Base-by-base conservation (phyloP, 441 rosid genomes). In the Jatropha multifida region DNA sequence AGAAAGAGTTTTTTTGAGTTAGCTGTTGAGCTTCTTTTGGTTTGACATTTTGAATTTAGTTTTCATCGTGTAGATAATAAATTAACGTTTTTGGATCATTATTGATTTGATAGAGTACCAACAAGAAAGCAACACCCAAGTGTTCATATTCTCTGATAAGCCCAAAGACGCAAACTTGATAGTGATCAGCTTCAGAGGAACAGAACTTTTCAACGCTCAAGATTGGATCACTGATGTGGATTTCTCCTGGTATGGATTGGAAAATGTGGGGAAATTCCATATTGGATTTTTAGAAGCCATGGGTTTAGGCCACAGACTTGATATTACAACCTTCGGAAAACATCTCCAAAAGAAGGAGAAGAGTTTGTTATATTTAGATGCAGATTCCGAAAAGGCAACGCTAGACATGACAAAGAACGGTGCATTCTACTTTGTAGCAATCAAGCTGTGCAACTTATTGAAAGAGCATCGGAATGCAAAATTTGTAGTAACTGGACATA, bases 181-280 rank as follows among this genome's bases (percentile, higher is more conserved):
- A 60, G 40, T 60, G 38, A 27, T 60, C 15, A 60, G 64, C 64
- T 60, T 60, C 14, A 60, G 64, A 27, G 64, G 64, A 10, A 60
- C 64, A 11, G 64, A 60, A 11, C 38, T 40, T 9, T 60, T 60
- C 26, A 60, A 27, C 3, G 38, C 64, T 11, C 40, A 26, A 27
- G 64, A 60, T 60, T 11, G 38, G 17, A 60, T 37, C 2, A 60
- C 64, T 11, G 64, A 60, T 27, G 12, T 60, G 1, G 64, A 60
- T 60, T 60, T 60, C 64, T 60, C 64, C 5, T 60, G 64, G 64
- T 60, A 26, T 27, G 17, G 23, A 13, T 3, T 60, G 6, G 15
- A 13, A 26, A 60, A 60, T 3, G 64, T 60, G 5, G 64, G 64
- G 23, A 60, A 60, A 60, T 3, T 60, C 37, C 64, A 60, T 60